Conservation (phyloP, 352 stramenopile species). For the Phytophthora boehmeriae region DNA sequence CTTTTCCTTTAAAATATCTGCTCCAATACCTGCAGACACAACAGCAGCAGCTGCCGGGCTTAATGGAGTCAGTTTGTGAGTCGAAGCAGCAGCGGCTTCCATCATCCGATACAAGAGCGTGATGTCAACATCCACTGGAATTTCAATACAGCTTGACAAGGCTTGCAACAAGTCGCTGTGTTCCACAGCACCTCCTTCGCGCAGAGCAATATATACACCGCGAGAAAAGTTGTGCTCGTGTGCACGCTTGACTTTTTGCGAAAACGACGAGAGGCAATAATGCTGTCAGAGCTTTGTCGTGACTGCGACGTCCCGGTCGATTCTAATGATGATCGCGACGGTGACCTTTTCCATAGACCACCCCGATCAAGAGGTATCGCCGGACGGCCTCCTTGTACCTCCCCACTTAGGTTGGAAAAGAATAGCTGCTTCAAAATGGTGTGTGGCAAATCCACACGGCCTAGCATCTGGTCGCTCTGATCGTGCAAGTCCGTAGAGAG, state of each 20-base stretch:
- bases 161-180: conserved; percentile 88
- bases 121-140: conserved; percentile 87
- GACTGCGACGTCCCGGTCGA: conserved; percentile 1
- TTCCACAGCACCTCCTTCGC: conserved; percentile 74
- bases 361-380: conserved; percentile 30
- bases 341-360: conserved; percentile 27
- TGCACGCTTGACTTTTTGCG: conserved; percentile 84
- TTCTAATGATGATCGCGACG: conserved; percentile 21
- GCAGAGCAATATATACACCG: conserved; percentile 83
- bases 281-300: conserved; percentile 29
- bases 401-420: conserved; percentile 34
- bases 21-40: conserved; percentile 46
- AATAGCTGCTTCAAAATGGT: conserved; percentile 64
- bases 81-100: conserved; percentile 38
- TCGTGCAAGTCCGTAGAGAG: conserved; percentile 51
- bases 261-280: conserved; percentile 58
- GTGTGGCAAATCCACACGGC: conserved; percentile 45
- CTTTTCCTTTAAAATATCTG: conserved; percentile 59
- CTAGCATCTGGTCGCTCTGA: conserved; percentile 26
- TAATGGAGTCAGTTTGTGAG: conserved; percentile 30
- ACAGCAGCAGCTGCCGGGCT: conserved; percentile 41
- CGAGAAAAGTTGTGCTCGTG: conserved; percentile 91
- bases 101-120: conserved; percentile 88
- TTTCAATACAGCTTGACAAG: conserved; percentile 84
- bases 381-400: conserved; percentile 25